Conservation (phyloP, 768 basidiomycete genomes). For the Neoboletus magnificus region DNA sequence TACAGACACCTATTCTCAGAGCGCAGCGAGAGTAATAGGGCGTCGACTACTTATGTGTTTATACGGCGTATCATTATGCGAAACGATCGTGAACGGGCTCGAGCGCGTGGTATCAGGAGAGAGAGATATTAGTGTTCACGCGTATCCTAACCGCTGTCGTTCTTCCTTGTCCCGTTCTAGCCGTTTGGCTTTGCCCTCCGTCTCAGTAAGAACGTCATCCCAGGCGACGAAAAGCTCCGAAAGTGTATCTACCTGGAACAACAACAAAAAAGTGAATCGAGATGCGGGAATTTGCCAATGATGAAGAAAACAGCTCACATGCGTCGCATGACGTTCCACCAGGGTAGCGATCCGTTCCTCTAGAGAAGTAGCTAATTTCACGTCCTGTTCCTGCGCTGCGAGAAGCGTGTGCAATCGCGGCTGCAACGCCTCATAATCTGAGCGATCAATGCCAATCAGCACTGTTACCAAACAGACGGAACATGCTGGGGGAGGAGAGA, state of each 20-base stretch:
- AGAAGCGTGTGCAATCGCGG: conserved; percentile 65
- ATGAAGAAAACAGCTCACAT: conserved; percentile 42
- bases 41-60: conserved; percentile 18
- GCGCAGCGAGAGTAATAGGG: conserved; percentile 17
- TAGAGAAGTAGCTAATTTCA: conserved; percentile 51
- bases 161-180: conserved; percentile 64
- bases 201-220: conserved; percentile 72
- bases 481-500: too few species aligned
- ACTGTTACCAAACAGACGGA: too few species aligned
- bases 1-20: conserved; percentile 7
- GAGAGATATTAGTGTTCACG: conserved; percentile 27
- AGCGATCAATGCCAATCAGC: background rate
- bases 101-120: background rate
- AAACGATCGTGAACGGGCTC: background rate
- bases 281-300: background rate
- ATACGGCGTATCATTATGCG: conserved; percentile 14
- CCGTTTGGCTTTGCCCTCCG: conserved; percentile 54
- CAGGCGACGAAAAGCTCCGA: conserved; percentile 84
- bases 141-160: conserved; percentile 59
- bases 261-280: background rate
- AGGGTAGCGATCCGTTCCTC: conserved; percentile 64
- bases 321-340: conserved; percentile 67
- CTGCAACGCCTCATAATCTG: conserved; percentile 62
- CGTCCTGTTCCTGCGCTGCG: conserved; percentile 57
- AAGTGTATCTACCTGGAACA: conserved; percentile 64